Evolutionary conservation across 2,329 filamentous ascomycete species (phyloP), one percentile per base, ranked within the genome.

Genomic region (Penicillium verrucosum): DNA sequence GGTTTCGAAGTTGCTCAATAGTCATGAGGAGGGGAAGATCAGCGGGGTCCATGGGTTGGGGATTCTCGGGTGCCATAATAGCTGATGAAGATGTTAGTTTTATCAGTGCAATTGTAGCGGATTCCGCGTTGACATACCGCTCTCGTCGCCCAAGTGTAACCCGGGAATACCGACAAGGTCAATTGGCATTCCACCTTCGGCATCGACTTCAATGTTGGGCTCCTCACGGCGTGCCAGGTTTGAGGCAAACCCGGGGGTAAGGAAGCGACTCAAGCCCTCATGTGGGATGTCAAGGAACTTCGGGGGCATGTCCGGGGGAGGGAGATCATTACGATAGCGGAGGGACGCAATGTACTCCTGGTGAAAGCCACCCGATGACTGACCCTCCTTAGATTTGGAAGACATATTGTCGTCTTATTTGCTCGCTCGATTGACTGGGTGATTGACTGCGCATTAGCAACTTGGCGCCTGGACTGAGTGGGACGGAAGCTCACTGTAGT

Each of bases 321-420:
- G 94, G 16, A 99, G 86, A 66, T 91, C 88, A 85, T 99, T 99
- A 70, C 91, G 92, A 75, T 95, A 99, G 75, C 94, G 86, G 70
- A 97, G 90, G 68, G 92, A 89, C 62, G 92, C 93, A 72, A 99
- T 96, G 77, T 97, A 97, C 77, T 99, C 94, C 78, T 99, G 94
- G 72, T 96, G 91, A 68, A 85, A 86, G 59, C 73, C 67, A 62
- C 73, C 74, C 25, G 73, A 70, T 56, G 73, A 71, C 65, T 70
- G 69, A 48, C 65, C 63, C 49, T 74, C 72, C 55, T 76, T 76
- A 4, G 71, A 67, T 52, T 75, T 76, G 47, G 75, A 65, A 54
- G 62, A 75, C 75, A 77, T 77, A 23, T 7, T 43, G 21, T 50
- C 44, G 46, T 34, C 32, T 44, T 48, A 36, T 37, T 37, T 47